phyloP scores from a whole-genome alignment of 768 basidiomycete genomes.

The Leucogyrophana mollusca region DNA sequence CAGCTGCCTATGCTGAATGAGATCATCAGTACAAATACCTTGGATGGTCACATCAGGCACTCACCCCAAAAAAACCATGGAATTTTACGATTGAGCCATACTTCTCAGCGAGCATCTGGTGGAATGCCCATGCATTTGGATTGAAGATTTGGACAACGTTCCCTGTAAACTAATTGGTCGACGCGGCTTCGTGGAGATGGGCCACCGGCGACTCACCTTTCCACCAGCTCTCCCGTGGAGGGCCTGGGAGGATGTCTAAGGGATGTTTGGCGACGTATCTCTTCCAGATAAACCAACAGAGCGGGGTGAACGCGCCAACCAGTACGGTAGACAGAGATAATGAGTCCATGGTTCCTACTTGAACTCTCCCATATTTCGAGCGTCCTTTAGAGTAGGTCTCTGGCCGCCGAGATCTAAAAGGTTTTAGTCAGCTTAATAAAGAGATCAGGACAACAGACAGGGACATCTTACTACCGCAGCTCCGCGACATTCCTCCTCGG shows the following conservation, averaged over 20 bases:
- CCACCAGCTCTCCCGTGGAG: slow-evolving; percentile 2
- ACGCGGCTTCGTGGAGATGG: too few relatives aligned
- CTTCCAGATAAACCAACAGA: slow-evolving; percentile 1
- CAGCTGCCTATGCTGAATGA: slow-evolving; percentile 45
- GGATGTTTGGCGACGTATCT: not conserved
- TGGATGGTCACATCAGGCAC: slow-evolving; percentile 6
- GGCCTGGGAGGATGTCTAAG: slow-evolving; percentile 9
- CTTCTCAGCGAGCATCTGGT: slow-evolving; percentile 19
- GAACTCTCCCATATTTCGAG: too few relatives aligned
- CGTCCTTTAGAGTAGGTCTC: too few relatives aligned
- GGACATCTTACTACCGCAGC: too few relatives aligned
- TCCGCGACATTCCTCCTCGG: too few relatives aligned
- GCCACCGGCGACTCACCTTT: slow-evolving; percentile 1
- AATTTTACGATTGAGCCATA: slow-evolving; percentile 47
- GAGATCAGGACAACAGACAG: too few relatives aligned
- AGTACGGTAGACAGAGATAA: too few relatives aligned
- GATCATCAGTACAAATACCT: not conserved
- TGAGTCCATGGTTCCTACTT: too few relatives aligned
- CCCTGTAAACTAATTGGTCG: not conserved
- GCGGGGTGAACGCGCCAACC: not conserved
- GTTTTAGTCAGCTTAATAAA: too few relatives aligned
- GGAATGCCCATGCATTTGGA: slow-evolving; percentile 43
- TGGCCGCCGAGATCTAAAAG: too few relatives aligned
- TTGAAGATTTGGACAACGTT: not conserved
- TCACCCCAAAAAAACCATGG: slow-evolving; percentile 46